These are phyloP conservation scores for Plasmodium vivax DNA, from an alignment of 169 alveolate genomes.

Conservation along the genomic window DNA sequence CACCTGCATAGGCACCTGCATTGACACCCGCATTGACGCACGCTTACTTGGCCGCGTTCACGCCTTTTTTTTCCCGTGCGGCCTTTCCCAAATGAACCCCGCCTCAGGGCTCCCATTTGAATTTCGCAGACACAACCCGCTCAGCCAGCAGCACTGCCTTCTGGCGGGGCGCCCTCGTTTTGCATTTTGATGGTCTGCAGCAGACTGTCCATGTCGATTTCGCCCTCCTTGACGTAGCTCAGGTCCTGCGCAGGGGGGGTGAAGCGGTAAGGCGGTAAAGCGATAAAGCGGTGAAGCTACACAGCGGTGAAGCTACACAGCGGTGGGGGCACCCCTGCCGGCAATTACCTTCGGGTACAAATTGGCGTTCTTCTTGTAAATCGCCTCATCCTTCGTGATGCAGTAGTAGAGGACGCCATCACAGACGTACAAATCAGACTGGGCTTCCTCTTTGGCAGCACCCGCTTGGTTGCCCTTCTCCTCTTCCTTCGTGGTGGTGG, in stretches of 20 bases:
- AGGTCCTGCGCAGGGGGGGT: neutral
- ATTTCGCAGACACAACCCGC: neutral
- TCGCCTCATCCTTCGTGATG: conserved; percentile 34
- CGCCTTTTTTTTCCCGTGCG: neutral
- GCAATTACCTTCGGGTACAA: conserved; percentile 45
- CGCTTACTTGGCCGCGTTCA: neutral
- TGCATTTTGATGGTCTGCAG: conserved; percentile 48
- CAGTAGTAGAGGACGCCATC: conserved; percentile 58
- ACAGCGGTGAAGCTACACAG: neutral
- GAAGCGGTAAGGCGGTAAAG: neutral
- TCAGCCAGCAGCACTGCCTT: neutral
- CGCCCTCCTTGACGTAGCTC: conserved; percentile 59
- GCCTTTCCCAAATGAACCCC: neutral
- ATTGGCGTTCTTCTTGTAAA: conserved; percentile 39
- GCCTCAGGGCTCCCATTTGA: neutral
- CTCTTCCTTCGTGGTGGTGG: neutral
- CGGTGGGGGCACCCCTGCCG: neutral
- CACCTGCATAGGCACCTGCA: neutral
- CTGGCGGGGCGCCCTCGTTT: conserved; percentile 15
- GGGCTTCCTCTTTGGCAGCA: neutral
- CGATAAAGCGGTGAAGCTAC: neutral
- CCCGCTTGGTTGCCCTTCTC: neutral
- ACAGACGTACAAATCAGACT: conserved; percentile 8
- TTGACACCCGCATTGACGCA: no score
- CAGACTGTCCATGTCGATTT: conserved; percentile 60